These are phyloP conservation scores for Fonticula alba DNA, from an alignment of 78 protist species.

Conservation along the genomic window DNA sequence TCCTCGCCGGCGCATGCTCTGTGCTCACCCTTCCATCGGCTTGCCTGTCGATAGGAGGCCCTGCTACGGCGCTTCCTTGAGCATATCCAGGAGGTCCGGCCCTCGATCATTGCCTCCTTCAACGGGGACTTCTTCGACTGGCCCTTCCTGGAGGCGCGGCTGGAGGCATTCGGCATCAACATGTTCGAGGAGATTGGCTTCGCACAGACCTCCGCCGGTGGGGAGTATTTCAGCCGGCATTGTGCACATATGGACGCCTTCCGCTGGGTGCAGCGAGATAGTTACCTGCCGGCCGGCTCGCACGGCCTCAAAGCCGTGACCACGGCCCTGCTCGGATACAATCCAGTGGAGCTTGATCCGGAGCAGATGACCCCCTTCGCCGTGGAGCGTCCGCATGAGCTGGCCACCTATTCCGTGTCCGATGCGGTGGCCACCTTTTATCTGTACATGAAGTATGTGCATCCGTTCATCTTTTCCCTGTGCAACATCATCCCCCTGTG, in stretches of 20 bases:
- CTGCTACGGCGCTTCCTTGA: conserved; percentile 37
- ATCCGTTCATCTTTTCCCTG: conserved; percentile 94
- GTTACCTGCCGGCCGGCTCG: conserved; percentile 93
- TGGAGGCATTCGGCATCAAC: conserved; percentile 32
- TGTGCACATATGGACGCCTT: conserved; percentile 90
- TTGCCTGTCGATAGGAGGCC: conserved; percentile 1
- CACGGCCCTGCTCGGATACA: conserved; percentile 80
- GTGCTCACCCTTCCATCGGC: too few species aligned
- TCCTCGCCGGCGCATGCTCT: too few species aligned
- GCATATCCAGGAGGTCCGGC: conserved; percentile 53
- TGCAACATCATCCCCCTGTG: conserved; percentile 90
- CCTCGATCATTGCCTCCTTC: conserved; percentile 78
- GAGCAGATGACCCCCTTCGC: conserved; percentile 90
- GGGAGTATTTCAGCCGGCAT: too few species aligned
- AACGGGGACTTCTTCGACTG: conserved; percentile 99
- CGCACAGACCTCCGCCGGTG: too few species aligned
- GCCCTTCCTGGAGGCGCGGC: conserved; percentile 88
- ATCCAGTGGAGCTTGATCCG: conserved; percentile 94
- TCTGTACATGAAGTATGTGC: conserved; percentile 76
- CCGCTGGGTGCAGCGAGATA: conserved; percentile 92
- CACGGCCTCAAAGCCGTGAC: conserved; percentile 87
- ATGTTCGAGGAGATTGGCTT: conserved; percentile 43
- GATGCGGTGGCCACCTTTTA: conserved; percentile 98
- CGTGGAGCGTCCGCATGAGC: conserved; percentile 33
- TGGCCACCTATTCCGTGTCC: conserved; percentile 97